Base-by-base conservation (phyloP, 441 rosid species). In the Jatropha podagrica region DNA sequence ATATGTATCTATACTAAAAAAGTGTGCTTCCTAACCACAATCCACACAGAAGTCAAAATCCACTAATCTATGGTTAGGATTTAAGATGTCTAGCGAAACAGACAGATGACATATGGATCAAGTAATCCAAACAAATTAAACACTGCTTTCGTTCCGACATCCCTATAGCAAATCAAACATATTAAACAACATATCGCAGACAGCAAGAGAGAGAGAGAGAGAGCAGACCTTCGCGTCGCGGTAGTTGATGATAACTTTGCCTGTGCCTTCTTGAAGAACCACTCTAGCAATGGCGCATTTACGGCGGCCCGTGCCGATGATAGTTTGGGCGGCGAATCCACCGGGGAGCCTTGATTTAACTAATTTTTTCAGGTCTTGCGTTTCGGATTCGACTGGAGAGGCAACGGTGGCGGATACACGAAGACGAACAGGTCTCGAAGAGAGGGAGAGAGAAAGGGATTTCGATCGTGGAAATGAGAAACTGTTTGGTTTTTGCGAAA, bases 261-360 rank as follows among this genome's bases (percentile, higher is more conserved):
- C 98, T 7, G 90, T 89, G 71, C 99, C 98, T 83, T 93, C 99
- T 73, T 92, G 97, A 72, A 95, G 95, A 51, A 95, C 95, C 7
- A 95, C 99, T 46, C 96, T 86, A 79, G 99, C 98, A 48, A 89
- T 86, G 74, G 98, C 96, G 80, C 94, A 89, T 77, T 93, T 95
- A 65, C 96, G 88, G 74, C 98, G 89, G 14, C 97, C 99, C 26
- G 98, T 95, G 65, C 98, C 99, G 48, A 85, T 80, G 74, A 93
- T 85, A 18, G 92, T 85, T 77, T 93, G 98, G 48, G 97, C 96
- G 4, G 98, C 95, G 77, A 95, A 92, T 17, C 98, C 98, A 40
- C 97, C 97, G 0, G 97, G 99, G 15, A 91, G 93, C 75, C 97
- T 81, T n/a, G 94, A 85, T 79, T 93, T 93, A 37, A 95, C 97